phyloP scores from a whole-genome alignment of 352 stramenopile genomes.

The Pythium dissimile region DNA sequence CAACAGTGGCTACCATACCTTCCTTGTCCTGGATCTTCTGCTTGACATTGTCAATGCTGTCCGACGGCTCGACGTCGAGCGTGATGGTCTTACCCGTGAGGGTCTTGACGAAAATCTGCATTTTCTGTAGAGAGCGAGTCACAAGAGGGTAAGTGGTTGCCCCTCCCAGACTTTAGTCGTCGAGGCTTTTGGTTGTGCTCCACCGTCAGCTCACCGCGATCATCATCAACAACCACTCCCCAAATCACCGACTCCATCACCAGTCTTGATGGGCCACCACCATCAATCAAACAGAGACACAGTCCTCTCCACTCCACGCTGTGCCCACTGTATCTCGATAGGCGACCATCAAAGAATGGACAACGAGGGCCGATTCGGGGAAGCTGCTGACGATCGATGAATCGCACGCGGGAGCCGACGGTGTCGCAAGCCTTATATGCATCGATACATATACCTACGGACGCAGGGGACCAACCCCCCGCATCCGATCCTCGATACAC shows the following conservation, averaged over 20 bases:
- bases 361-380: neutral
- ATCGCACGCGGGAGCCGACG: neutral
- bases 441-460: slow-evolving; percentile 87
- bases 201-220: slow-evolving; percentile 10
- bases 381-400: neutral
- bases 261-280: too few species aligned
- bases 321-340: too few species aligned
- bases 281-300: too few species aligned
- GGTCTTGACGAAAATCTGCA: slow-evolving; percentile 96
- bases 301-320: too few species aligned
- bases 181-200: neutral
- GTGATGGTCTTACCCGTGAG: slow-evolving; percentile 99
- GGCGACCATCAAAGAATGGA: too few species aligned
- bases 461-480: slow-evolving; percentile 30
- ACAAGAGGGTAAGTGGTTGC: slow-evolving; percentile 14
- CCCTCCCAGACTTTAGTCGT: neutral
- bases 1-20: slow-evolving; percentile 38
- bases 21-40: slow-evolving; percentile 99
- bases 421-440: slow-evolving; percentile 29
- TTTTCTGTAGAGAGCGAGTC: slow-evolving; percentile 45
- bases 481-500: slow-evolving; percentile 87
- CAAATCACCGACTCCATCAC: neutral
- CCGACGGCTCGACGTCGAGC: slow-evolving; percentile 98
- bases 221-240: neutral
- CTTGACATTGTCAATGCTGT: slow-evolving; percentile 99